These are phyloP conservation scores for Jacaranda mimosifolia DNA, from an alignment of 257 asterid species.

Conservation along the genomic window DNA sequence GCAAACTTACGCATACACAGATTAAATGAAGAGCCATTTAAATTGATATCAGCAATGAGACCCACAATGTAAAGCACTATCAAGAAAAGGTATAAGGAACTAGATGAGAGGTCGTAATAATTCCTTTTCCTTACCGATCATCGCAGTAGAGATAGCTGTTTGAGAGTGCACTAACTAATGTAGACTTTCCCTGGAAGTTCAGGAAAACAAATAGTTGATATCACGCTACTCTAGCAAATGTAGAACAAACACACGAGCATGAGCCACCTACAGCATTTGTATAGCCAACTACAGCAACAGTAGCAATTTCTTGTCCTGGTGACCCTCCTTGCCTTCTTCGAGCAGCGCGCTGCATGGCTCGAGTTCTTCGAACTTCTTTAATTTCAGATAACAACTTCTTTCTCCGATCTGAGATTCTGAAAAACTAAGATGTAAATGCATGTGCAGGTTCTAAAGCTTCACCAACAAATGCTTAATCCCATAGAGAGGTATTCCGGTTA, in stretches of 20 bases:
- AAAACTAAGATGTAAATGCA: slow-evolving; percentile 30
- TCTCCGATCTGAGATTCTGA: slow-evolving; percentile 88
- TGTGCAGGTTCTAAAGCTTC: slow-evolving; percentile 16
- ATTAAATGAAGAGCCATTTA: not conserved
- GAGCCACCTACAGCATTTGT: slow-evolving; percentile 89
- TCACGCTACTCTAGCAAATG: slow-evolving; percentile 28
- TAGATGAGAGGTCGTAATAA: not conserved
- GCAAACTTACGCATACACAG: not conserved
- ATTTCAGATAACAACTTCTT: slow-evolving; percentile 78
- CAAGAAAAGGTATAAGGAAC: slow-evolving; percentile 15
- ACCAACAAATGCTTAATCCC: slow-evolving; percentile 26
- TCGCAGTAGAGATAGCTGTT: slow-evolving; percentile 79
- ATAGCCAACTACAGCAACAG: slow-evolving; percentile 97
- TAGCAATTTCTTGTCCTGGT: slow-evolving; percentile 73
- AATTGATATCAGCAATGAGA: slow-evolving; percentile 7
- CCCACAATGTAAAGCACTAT: not conserved
- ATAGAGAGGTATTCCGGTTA: slow-evolving; percentile 7
- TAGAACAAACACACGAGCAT: slow-evolving; percentile 31
- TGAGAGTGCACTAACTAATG: slow-evolving; percentile 85
- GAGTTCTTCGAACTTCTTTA: slow-evolving; percentile 90
- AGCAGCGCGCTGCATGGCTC: slow-evolving; percentile 89
- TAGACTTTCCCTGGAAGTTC: slow-evolving; percentile 85
- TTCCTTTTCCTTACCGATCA: slow-evolving; percentile 69
- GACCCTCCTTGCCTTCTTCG: slow-evolving; percentile 76
- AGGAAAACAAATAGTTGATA: slow-evolving; percentile 32